Percentiles rank a stretch among this genome's conserved stretches.
Evolutionary conservation across 2,329 filamentous ascomycete genomes (phyloP).

Genomic region (Aspergillus sp.): DNA sequence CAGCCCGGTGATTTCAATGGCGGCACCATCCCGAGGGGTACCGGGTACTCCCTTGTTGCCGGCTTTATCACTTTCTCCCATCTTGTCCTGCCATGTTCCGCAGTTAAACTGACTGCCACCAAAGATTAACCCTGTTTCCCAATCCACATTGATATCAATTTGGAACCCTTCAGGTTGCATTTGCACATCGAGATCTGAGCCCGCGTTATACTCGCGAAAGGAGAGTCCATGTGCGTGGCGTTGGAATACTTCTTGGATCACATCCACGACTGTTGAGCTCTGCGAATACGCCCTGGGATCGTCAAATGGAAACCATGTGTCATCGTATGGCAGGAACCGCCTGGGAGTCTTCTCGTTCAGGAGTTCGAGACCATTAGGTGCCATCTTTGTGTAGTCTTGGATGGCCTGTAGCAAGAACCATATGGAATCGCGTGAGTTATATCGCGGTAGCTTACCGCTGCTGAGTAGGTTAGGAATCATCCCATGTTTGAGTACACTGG

Average conservation of each 20-base stretch:
- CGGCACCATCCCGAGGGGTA: conserved; percentile 93
- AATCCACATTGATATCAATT: conserved; percentile 86
- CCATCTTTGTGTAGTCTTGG: conserved; percentile 85
- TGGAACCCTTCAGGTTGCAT: conserved; percentile 94
- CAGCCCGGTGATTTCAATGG: conserved; percentile 91
- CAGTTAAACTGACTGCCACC: conserved; percentile 94
- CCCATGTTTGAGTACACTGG: conserved; percentile 93
- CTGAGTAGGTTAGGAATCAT: conserved; percentile 96
- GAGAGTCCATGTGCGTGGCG: conserved; percentile 87
- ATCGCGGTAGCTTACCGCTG: conserved; percentile 80
- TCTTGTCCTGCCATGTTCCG: conserved; percentile 99
- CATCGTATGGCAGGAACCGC: conserved; percentile 91
- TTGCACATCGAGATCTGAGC: conserved; percentile 81
- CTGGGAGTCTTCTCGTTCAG: conserved; percentile 76
- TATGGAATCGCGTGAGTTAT: conserved; percentile 93
- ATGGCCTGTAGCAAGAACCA: conserved; percentile 98
- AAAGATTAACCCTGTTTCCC: conserved; percentile 86
- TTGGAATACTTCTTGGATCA: conserved; percentile 91
- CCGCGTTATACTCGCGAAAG: conserved; percentile 93
- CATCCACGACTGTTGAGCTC: conserved; percentile 78
- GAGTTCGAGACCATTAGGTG: conserved; percentile 71
- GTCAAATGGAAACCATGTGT: conserved; percentile 84
- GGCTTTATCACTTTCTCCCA: conserved; percentile 94
- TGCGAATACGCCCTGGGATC: conserved; percentile 84
- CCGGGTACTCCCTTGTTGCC: conserved; percentile 91